phyloP scores from a whole-genome alignment of 2,329 filamentous ascomycete species.

The Colletotrichum incanum region DNA sequence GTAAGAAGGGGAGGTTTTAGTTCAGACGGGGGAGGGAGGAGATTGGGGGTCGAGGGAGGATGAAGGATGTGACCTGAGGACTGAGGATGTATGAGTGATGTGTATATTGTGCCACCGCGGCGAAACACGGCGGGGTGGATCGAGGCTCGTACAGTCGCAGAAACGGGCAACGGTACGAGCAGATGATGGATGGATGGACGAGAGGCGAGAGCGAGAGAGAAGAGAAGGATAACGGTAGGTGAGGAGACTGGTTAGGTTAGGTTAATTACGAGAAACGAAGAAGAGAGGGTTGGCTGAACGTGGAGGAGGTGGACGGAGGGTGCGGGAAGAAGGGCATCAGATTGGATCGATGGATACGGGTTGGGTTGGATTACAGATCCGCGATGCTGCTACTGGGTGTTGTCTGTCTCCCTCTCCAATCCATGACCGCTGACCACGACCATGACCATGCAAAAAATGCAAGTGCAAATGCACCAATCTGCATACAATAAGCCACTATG shows the following conservation, averaged over 20 bases:
- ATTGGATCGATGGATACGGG: constrained; percentile 8
- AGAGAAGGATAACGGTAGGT: constrained; percentile 7
- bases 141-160: constrained; percentile 30
- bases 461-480: constrained; percentile 7
- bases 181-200: not conserved
- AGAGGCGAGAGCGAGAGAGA: not conserved
- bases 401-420: not conserved
- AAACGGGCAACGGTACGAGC: constrained; percentile 7
- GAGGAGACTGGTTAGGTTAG: not conserved
- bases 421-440: not conserved
- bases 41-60: not conserved
- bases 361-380: constrained; percentile 7
- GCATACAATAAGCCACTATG: not conserved
- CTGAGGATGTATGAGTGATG: not conserved
- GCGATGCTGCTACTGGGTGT: not conserved
- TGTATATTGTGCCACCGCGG: constrained; percentile 29
- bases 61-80: not conserved
- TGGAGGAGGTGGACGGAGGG: constrained; percentile 9
- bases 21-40: constrained; percentile 1
- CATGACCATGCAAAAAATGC: constrained; percentile 15
- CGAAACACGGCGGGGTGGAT: constrained; percentile 38
- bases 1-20: not conserved
- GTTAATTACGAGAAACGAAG: constrained; percentile 16
- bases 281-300: not conserved
- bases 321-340: constrained; percentile 20